Evolutionary conservation across 192 early-diverging fungal genomes (phyloP).

Genomic region (Physocladia obscura): DNA sequence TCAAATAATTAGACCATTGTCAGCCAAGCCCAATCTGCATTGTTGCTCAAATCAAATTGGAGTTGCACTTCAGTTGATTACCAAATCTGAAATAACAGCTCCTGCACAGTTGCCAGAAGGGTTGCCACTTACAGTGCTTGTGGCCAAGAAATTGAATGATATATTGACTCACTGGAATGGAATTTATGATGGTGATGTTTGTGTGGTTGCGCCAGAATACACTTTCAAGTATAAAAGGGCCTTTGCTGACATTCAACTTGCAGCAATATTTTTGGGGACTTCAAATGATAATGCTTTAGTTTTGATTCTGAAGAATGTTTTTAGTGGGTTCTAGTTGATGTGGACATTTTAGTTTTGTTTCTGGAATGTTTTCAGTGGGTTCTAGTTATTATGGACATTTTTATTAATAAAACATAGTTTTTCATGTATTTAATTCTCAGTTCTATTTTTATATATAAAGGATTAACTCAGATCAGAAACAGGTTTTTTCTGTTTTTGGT

Average conservation of each 20-base stretch:
- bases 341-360: too few relatives aligned
- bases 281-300: not conserved
- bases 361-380: too few relatives aligned
- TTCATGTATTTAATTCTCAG: too few relatives aligned
- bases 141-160: not conserved
- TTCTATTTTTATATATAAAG: too few relatives aligned
- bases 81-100: not conserved
- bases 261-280: conserved; percentile 1
- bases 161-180: not conserved
- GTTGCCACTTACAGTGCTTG: not conserved
- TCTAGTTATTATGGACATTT: too few relatives aligned
- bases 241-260: not conserved
- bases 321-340: too few relatives aligned
- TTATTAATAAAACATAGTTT: too few relatives aligned
- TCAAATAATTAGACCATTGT: not conserved
- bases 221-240: not conserved
- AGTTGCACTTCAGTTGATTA: not conserved
- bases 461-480: not conserved
- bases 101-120: not conserved
- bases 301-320: not conserved
- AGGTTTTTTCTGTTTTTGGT: not conserved
- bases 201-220: not conserved
- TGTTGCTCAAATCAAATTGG: not conserved
- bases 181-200: not conserved
- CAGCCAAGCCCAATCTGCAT: not conserved